Percentiles rank a stretch among this genome's conserved stretches.
Evolutionary conservation across 1,284 basidiomycete genomes (phyloP).

Genomic region (Moniliella sp.): DNA sequence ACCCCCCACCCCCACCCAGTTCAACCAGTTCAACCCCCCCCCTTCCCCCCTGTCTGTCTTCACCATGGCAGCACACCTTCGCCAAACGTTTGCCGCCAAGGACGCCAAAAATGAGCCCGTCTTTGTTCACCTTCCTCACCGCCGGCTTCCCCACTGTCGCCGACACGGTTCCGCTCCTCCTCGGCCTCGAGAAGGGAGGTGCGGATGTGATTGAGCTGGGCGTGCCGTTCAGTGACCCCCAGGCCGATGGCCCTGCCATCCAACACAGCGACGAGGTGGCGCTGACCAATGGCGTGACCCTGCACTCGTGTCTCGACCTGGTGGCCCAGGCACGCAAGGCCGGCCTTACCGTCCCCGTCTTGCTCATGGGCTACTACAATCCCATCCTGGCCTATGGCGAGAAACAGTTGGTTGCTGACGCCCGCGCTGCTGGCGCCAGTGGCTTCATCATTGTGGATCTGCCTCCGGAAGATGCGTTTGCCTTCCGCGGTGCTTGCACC

Average conservation of each 20-base stretch:
- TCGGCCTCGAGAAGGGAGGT: slow-evolving; percentile 76
- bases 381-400: slow-evolving; percentile 85
- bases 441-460: slow-evolving; percentile 95
- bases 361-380: slow-evolving; percentile 63
- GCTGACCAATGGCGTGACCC: slow-evolving; percentile 22
- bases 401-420: slow-evolving; percentile 71
- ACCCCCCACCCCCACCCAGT: no score
- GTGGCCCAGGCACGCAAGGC: slow-evolving; percentile 55
- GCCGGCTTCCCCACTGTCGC: slow-evolving; percentile 27
- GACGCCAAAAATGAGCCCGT: slow-evolving; percentile 30
- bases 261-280: slow-evolving; percentile 37
- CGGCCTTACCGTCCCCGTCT: slow-evolving; percentile 63
- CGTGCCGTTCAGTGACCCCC: slow-evolving; percentile 79
- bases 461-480: slow-evolving; percentile 81
- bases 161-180: slow-evolving; percentile 64
- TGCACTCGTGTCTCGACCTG: slow-evolving; percentile 43
- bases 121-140: slow-evolving; percentile 29
- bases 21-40: no score
- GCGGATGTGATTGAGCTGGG: slow-evolving; percentile 89
- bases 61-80: no score
- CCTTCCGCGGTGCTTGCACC: slow-evolving; percentile 69
- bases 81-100: no score
- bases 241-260: slow-evolving; percentile 68
- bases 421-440: slow-evolving; percentile 68
- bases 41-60: no score